These are phyloP conservation scores for Globisporangium canariense DNA, from an alignment of 352 stramenopile species.

Conservation along the genomic window DNA sequence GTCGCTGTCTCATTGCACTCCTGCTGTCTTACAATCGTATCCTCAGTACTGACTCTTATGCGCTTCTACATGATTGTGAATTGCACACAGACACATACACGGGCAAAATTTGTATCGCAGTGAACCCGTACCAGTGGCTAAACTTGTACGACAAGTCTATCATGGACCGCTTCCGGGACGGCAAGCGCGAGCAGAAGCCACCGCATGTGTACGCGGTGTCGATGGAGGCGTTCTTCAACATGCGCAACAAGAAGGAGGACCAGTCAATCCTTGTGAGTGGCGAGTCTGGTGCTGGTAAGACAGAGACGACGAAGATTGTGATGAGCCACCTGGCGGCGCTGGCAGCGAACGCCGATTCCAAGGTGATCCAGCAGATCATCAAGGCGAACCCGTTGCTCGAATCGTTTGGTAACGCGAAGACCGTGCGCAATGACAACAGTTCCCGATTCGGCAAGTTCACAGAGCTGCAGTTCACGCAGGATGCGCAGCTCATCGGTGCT, in stretches of 20 bases:
- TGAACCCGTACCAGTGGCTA: conserved; percentile 88
- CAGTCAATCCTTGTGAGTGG: conserved; percentile 95
- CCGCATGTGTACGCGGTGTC: conserved; percentile 86
- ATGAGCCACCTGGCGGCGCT: conserved; percentile 91
- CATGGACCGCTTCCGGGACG: conserved; percentile 77
- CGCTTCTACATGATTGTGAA: conserved; percentile 4
- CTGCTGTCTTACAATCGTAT: not conserved
- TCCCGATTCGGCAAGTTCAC: conserved; percentile 88
- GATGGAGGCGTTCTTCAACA: conserved; percentile 85
- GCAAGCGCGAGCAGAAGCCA: conserved; percentile 63
- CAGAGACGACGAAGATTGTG: conserved; percentile 95
- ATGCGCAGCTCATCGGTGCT: conserved; percentile 74
- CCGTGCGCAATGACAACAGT: conserved; percentile 84
- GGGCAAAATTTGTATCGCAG: conserved; percentile 84
- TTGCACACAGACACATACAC: conserved; percentile 69
- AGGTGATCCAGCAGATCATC: conserved; percentile 95
- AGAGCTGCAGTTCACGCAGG: conserved; percentile 74
- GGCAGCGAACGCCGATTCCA: conserved; percentile 73
- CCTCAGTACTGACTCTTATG: conserved; percentile 11
- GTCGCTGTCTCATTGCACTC: not conserved
- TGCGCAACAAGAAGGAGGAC: conserved; percentile 73
- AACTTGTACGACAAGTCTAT: conserved; percentile 71
- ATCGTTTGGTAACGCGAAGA: conserved; percentile 87
- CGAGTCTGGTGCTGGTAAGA: conserved; percentile 95
- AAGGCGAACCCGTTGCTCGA: conserved; percentile 88